Evolutionary conservation across 495 filamentous ascomycete genomes (phyloP).

Genomic region (Aspergillus steynii): DNA sequence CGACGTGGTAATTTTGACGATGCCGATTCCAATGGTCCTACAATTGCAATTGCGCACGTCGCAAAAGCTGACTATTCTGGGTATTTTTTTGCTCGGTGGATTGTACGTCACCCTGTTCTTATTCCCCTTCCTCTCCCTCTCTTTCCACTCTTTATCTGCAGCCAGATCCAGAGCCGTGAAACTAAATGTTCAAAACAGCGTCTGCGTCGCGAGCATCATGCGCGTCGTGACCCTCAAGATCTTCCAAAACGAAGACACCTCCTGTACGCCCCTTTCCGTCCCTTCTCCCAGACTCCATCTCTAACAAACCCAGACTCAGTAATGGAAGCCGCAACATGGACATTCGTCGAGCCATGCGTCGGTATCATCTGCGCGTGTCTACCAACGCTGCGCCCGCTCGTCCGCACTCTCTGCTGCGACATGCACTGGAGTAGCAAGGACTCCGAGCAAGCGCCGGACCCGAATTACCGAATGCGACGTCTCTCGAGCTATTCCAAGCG

Average conservation of each 20-base stretch:
- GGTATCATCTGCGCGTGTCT: conserved; percentile 6
- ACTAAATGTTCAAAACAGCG: neutral
- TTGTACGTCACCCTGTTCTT: neutral
- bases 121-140: neutral
- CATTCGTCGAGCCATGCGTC: conserved; percentile 5
- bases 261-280: neutral
- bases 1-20: conserved; percentile 40
- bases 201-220: conserved; percentile 7
- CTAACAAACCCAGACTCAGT: neutral
- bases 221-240: conserved; percentile 5
- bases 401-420: neutral
- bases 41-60: neutral
- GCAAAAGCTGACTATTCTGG: conserved; percentile 3
- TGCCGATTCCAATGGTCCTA: conserved; percentile 29
- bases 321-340: conserved; percentile 9
- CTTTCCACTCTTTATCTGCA: neutral
- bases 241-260: neutral
- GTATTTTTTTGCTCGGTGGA: conserved; percentile 4
- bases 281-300: too few species aligned
- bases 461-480: neutral
- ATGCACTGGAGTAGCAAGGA: neutral
- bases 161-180: too few species aligned
- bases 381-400: conserved; percentile 2
- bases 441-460: neutral
- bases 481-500: neutral